phyloP scores from a whole-genome alignment of 371 early-diverging fungal species.

The Chytridium lagenaria region DNA sequence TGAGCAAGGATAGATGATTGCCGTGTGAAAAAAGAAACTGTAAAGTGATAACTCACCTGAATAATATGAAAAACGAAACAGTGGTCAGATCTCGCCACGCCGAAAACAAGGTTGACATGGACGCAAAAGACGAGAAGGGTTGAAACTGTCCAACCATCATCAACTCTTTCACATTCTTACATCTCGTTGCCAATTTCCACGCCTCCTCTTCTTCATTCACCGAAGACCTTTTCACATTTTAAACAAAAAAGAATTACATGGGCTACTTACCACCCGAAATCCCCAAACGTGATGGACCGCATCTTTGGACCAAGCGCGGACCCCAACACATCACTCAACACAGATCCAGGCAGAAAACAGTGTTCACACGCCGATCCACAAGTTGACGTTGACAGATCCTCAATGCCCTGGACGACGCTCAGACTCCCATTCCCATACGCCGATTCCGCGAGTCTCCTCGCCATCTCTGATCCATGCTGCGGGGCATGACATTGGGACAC shows the following conservation, averaged over 20 bases:
- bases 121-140: not conserved
- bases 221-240: not conserved
- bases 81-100: not conserved
- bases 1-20: too few relatives aligned
- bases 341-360: slow-evolving; percentile 1
- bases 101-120: not conserved
- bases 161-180: not conserved
- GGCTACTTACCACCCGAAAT: slow-evolving; percentile 10
- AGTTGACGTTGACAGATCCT: not conserved
- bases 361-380: not conserved
- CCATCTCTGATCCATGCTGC: not conserved
- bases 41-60: not conserved
- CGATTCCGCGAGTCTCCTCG: not conserved
- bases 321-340: not conserved
- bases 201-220: slow-evolving; percentile 11
- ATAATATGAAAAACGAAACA: slow-evolving; percentile 9
- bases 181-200: not conserved
- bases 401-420: not conserved
- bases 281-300: not conserved
- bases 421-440: not conserved
- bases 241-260: not conserved
- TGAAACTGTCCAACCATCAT: slow-evolving; percentile 7
- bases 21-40: not conserved
- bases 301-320: not conserved
- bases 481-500: slow-evolving; percentile 5